Evolutionary conservation across 148 eudicot genomes (phyloP), one percentile per base, ranked within the genome.

Genomic region (Fagopyrum homotropicum): DNA sequence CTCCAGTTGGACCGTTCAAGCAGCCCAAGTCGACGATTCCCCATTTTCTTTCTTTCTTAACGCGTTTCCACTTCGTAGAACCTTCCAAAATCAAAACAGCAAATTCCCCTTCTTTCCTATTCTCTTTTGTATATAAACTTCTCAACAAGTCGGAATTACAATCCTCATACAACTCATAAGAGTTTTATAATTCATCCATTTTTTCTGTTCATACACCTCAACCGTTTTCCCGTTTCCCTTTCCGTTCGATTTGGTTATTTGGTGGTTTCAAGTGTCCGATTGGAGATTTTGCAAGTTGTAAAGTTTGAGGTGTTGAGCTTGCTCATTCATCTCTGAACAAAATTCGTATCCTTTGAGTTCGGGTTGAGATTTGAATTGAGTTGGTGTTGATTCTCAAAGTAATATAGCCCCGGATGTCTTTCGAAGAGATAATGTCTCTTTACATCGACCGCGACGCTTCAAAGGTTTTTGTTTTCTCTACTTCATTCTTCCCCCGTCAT

Each of bases 391-490:
- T 35, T 35, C 40, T 35, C 40, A 35, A 35, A 35, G 40, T 35
- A 35, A 35, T 35, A 35, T 35, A 35, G 40, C 40, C 40, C 40
- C 40, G 3, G 75, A 75, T 77, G 47, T 66, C 14, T 3, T 35
- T 77, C 56, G 64, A 48, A 22, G 75, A 69, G 73, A 91, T 76
- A 56, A 94, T 90, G 98, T 92, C 98, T 85, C 78, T 90, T 85
- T 92, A 92, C 87, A 89, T 95, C 79, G 83, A 97, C 84, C 97
- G 97, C 86, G 93, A 92, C 88, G 88, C 97, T 90, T 95, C 97
- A 7, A 95, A 95, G 97, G 98, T 95, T 74, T 72, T 70, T 69
- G 40, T 35, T 1, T 15, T 47, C 49, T 6, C 43, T 69, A 26
- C 49, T 30, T 48, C 9, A 7, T 40, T 9, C 75, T 56, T 19